Evolutionary conservation across 352 stramenopile genomes (phyloP), one percentile per base, ranked within the genome.

Genomic region (Lagenidium giganteum): DNA sequence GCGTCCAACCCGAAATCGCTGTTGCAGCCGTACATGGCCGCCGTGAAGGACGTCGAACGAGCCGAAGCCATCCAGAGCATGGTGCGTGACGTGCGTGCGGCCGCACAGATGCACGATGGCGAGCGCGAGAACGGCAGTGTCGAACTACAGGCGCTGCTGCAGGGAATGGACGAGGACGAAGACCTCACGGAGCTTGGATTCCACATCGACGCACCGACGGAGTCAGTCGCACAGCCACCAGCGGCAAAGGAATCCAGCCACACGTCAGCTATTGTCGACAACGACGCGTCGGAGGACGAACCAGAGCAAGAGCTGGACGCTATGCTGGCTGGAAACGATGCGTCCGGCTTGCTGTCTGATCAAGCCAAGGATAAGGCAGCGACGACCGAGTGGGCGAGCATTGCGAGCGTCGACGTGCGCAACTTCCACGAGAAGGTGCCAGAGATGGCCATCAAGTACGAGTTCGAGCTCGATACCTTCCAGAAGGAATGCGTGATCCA

Each of bases 401-500:
- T 82, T 18, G 68, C 55, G 8, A 64, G 60, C 21, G 64, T 81
- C 0, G 66, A 84, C 39, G 72, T 88, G 41, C 66, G 67, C 29
- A 82, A 86, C 38, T 88, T 88, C 45, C 65, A 82, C 35, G 59
- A 81, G 2, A 82, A 84, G 39, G 70, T 87, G 4, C 73, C 75
- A 0, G 67, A 84, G 28, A 79, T 82, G 59, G 76, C 76, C 20
- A 82, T 86, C 28, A 70, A 63, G 38, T 87, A 83, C 44, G 59
- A 70, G 0, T 87, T 87, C 28, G 72, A 84, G 49, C 71, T 98
- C n/a, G 94, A 99, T 68, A 67, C 78, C 37, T 98, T 98, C 61
- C 95, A 98, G 59, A 97, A 97, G 61, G 84, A 97, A 57, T 95
- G 92, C 25, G 70, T 98, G 11, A 63, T 95, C 27, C 85, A 95